phyloP scores from a whole-genome alignment of 176 grass and related monocot genomes.

The Phyllostachys edulis region DNA sequence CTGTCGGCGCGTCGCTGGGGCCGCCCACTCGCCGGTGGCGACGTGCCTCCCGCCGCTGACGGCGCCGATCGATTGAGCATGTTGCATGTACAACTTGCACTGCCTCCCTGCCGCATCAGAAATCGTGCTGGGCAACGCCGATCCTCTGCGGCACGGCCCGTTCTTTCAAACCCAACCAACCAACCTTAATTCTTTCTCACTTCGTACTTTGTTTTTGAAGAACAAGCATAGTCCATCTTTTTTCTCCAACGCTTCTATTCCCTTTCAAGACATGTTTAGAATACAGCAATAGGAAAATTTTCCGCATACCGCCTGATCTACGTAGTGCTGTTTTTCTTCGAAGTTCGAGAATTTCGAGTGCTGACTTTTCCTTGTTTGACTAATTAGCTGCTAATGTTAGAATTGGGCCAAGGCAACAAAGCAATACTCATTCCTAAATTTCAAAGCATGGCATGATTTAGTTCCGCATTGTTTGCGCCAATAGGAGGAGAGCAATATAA shows the following conservation, averaged over 20 bases:
- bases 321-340: not conserved
- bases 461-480: too few relatives aligned
- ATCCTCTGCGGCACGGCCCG: not conserved
- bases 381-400: not conserved
- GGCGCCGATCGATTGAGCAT: not conserved
- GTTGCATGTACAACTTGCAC: not conserved
- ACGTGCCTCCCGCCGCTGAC: constrained; percentile 16
- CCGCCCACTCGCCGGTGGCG: not conserved
- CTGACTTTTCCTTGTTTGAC: not conserved
- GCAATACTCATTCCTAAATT: too few relatives aligned
- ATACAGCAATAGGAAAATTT: too few relatives aligned
- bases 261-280: not conserved
- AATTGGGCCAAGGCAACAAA: too few relatives aligned
- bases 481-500: too few relatives aligned
- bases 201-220: not conserved
- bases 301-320: too few relatives aligned
- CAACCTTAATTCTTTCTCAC: not conserved
- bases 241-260: not conserved
- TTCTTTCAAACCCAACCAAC: not conserved
- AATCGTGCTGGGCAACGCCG: not conserved
- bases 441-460: too few relatives aligned
- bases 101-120: not conserved
- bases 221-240: not conserved
- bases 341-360: not conserved
- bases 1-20: not conserved